Base-by-base conservation (phyloP, 2,329 filamentous ascomycete species). In the Akanthomyces lecanii region DNA sequence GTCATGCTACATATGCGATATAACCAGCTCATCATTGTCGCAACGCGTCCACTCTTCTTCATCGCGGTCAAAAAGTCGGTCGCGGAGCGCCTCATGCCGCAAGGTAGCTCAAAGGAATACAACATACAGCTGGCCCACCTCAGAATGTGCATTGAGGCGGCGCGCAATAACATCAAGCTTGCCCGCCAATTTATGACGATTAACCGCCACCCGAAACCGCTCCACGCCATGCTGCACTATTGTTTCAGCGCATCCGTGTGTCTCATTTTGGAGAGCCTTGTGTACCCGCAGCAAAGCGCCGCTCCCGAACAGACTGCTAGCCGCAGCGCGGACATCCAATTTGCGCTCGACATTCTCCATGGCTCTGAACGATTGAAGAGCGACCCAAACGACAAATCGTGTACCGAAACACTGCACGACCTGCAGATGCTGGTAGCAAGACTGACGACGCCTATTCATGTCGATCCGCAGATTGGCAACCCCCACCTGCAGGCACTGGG, bases 211-310 rank as follows among this genome's bases (percentile, higher is more conserved):
- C 71, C 73, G 16, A 79, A 77, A 65, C 73, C 81, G 3, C 73
- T 80, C 10, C 75, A 81, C 47, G 73, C 76, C 0, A 77, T 77
- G 11, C 71, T 82, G 56, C 80, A 82, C 69, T 76, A 78, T 66
- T 74, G 82, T 45, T 82, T 83, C 72, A 82, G 81, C 67, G 79
- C 81, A 3, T 78, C 79, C 62, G 73, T 81, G 44, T 74, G 81
- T 21, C 73, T 83, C 38, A 75, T 81, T 61, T 73, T 83, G 60
- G 75, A 79, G 63, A 75, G 78, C 64, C 73, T 82, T 28, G 71
- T 80, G 3, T 74, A 74, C 47, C 69, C 73, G 25, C 71, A 74
- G 36, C 65, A 71, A 12, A 66, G 67, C 6, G 48, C 28, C 53
- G 53, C 38, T 28, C 52, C 58, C 33, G 42, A 67, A 21, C 63